Evolutionary conservation across 306 rosid species (phyloP).

Genomic region (Acacia acuminata): DNA sequence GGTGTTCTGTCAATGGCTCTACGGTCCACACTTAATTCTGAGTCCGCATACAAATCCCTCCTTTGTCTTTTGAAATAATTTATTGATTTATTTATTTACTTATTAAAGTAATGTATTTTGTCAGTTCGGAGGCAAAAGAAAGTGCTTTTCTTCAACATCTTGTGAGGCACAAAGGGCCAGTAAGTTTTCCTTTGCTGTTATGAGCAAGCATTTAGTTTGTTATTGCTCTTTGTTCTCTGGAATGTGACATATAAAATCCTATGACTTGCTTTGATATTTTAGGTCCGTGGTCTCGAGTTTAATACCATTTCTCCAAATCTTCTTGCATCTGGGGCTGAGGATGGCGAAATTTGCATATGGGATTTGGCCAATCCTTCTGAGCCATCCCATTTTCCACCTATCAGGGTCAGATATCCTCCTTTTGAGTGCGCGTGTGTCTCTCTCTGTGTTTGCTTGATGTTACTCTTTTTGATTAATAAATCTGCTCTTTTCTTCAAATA

Average conservation of each 20-base stretch:
- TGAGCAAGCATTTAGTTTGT: conserved; percentile 15
- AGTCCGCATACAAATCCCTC: conserved; percentile 14
- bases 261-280: conserved; percentile 29
- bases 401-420: conserved; percentile 61
- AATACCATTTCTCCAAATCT: conserved; percentile 78
- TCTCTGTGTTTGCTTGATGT: conserved; percentile 3
- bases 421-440: not conserved
- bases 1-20: not conserved
- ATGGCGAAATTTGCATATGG: conserved; percentile 98
- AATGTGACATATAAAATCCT: conserved; percentile 7
- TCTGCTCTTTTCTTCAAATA: conserved; percentile 14
- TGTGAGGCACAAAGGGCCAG: conserved; percentile 91
- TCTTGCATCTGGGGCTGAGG: conserved; percentile 98
- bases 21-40: not conserved
- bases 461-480: not conserved
- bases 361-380: conserved; percentile 92
- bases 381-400: conserved; percentile 92
- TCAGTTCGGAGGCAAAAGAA: conserved; percentile 72
- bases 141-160: conserved; percentile 83
- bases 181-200: conserved; percentile 46
- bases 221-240: conserved; percentile 21
- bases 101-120: conserved; percentile 20
- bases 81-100: not conserved
- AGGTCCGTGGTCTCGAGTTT: conserved; percentile 98
- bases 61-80: conserved; percentile 16